Base-by-base conservation (phyloP, 371 early-diverging fungal genomes). In the Vairimorpha ceranae region DNA sequence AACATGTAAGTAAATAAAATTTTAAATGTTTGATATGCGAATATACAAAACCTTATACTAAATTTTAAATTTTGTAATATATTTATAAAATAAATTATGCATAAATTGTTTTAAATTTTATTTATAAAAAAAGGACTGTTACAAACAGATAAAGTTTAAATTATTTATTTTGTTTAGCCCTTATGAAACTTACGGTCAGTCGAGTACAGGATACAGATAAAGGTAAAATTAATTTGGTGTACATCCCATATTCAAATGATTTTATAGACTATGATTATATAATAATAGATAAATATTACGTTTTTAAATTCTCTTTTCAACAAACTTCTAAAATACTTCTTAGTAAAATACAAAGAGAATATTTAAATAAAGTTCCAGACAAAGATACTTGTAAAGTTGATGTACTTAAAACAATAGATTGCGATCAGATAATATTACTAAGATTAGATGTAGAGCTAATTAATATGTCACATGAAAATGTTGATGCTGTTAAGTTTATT, bases 321-420 rank as follows among this genome's bases (percentile, higher is more conserved):
- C 15, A 38, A 1, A 38, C 30, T 54, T 23, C 30, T 7, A 72
- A 41, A 46, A 64, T 65, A 41, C 45, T 43, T 3, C 38, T 77
- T 33, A 72, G 68, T 32, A 66, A 70, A 36, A 72, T 70, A 4
- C 77, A 77, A 46, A 56, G 77, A n/a, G 77, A 77, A 35, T 70
- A 32, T 70, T 29, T 74, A 21, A 74, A 70, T 23, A 77, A 75
- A 63, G 66, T 23, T 19, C 45, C 65, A 29, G 71, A 60, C 23
- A 72, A 48, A 21, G 72, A 69, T 46, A 60, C 59, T 29, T 58
- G 72, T 45, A 38, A 46, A 15, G 25, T 73, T 52, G 32, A 54
- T 1, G 29, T 27, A 19, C 23, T 77, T 12, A 70, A 72, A 52
- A 56, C 45, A 15, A 54, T 65, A 36, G 66, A 73, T 23, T 60